Evolutionary conservation across 768 basidiomycete species (phyloP), one percentile per base, ranked within the genome.

Genomic region (Kwoniella mangroviensis): DNA sequence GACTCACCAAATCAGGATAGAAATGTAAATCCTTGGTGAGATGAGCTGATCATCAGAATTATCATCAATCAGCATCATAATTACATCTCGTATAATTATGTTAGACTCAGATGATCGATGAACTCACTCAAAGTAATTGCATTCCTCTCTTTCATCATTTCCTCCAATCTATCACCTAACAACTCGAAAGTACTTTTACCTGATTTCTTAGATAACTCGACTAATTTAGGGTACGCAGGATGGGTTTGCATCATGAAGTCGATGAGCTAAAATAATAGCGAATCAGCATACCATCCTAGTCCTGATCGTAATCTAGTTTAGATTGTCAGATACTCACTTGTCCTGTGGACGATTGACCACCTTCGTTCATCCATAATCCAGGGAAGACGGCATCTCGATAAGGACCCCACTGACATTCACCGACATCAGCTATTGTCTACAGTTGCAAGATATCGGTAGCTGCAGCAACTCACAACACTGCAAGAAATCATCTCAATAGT

Each of bases 331-430:
- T 7, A 71, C 84, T 58, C 63, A 91, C 91, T 84, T 94, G 93
- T n/a, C 97, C 97, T 0, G 97, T 99, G 1, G 94, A 95, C 9
- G 94, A 97, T 84, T 99, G 97, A 2, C 97, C 97, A 49, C 96
- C 97, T 84, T 99, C 97, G 78, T 95, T 99, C 94, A 98, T 97
- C 97, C 96, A 99, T 91, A 93, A 95, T 19, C 90, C 93, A 53
- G 90, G 90, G 84, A 98, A 94, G 41, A 95, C 87, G 6, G 93
- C 90, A 78, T 98, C 90, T 88, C 92, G 72, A 71, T 77, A 83
- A 6, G 72, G 74, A 42, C 82, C 82, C 82, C 82, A 83, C 78
- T 82, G 34, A 7, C 6, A 59, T 28, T 11, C 6, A 41, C 34
- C 17, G 3, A 24, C 24, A 62, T 65, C 45, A 24, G 55, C 53